phyloP scores from a whole-genome alignment of 2,329 filamentous ascomycete genomes.

The Magnaporthales sp. region DNA sequence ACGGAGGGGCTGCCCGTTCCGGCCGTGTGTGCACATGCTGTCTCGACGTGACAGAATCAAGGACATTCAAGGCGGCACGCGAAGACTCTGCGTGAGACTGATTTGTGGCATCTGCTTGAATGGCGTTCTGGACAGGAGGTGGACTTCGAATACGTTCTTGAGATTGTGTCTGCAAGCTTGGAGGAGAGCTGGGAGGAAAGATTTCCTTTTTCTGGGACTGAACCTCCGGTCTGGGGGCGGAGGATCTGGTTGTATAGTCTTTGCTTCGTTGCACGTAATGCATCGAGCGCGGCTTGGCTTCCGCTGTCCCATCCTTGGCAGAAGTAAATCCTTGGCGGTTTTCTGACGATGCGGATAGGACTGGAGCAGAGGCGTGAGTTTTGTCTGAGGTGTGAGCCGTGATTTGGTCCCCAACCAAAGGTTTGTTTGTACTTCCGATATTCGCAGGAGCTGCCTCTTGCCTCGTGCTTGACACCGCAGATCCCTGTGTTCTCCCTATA shows the following conservation, averaged over 20 bases:
- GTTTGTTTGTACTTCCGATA: not conserved
- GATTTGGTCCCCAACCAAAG: not conserved
- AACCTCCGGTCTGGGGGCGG: not conserved
- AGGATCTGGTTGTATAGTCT: not conserved
- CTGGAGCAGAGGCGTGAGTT: not conserved
- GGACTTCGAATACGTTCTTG: slow-evolving; percentile 25
- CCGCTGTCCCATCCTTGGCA: not conserved
- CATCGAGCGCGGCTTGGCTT: not conserved
- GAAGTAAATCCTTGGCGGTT: not conserved
- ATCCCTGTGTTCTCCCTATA: not conserved
- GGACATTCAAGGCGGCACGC: slow-evolving; percentile 10
- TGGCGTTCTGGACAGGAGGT: slow-evolving; percentile 33
- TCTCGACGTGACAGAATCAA: slow-evolving; percentile 26
- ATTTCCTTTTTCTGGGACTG: not conserved
- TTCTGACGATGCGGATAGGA: not conserved
- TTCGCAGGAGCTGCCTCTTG: not conserved
- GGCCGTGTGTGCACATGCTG: slow-evolving; percentile 15
- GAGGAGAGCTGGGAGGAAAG: not conserved
- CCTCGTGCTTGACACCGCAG: not conserved
- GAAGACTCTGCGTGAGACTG: slow-evolving; percentile 6
- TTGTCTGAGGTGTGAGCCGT: not conserved
- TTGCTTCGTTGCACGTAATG: not conserved
- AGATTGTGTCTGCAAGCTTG: not conserved
- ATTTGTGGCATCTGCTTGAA: slow-evolving; percentile 17
- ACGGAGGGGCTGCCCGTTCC: slow-evolving; percentile 1